Evolutionary conservation across 192 early-diverging fungal species (phyloP).

Genomic region (Gonapodya prolifera): DNA sequence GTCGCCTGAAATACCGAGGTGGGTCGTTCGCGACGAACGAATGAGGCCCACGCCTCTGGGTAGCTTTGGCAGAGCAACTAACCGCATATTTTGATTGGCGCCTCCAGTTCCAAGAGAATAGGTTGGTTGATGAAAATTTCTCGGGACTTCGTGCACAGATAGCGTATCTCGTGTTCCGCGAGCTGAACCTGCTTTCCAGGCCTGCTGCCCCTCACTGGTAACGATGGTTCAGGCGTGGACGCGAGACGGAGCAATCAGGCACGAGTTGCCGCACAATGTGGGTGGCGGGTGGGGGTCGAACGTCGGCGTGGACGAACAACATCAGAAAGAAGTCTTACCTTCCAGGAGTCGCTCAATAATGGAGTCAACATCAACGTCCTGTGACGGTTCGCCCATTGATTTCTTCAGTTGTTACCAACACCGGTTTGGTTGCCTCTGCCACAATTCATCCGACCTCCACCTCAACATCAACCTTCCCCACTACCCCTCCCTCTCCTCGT

Average conservation of each 20-base stretch:
- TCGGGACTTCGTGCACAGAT: slow-evolving; percentile 80
- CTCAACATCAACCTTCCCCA: too few relatives aligned
- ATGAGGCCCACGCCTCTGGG: not conserved
- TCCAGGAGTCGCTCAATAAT: slow-evolving; percentile 83
- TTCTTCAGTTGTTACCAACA: too few relatives aligned
- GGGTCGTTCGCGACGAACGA: not conserved
- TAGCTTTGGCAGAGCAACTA: slow-evolving; percentile 12
- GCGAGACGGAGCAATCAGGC: not conserved
- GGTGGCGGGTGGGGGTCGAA: slow-evolving; percentile 7
- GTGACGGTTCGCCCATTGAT: slow-evolving; percentile 18
- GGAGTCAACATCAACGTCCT: slow-evolving; percentile 70
- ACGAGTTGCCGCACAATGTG: not conserved
- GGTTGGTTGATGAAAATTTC: slow-evolving; percentile 93
- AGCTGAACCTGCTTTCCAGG: slow-evolving; percentile 96
- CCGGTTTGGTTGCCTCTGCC: too few relatives aligned
- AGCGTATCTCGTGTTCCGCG: slow-evolving; percentile 88
- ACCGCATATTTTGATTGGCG: slow-evolving; percentile 95
- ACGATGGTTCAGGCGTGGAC: not conserved
- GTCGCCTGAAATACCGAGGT: slow-evolving; percentile 27
- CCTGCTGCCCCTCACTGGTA: slow-evolving; percentile 77
- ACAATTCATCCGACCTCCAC: too few relatives aligned
- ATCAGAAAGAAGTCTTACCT: slow-evolving; percentile 35
- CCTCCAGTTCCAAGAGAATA: slow-evolving; percentile 83
- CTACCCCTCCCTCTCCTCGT: too few relatives aligned
- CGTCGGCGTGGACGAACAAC: not conserved